These are phyloP conservation scores for Alternaria postmessia DNA, from an alignment of 2,329 filamentous ascomycete species.

Conservation along the genomic window DNA sequence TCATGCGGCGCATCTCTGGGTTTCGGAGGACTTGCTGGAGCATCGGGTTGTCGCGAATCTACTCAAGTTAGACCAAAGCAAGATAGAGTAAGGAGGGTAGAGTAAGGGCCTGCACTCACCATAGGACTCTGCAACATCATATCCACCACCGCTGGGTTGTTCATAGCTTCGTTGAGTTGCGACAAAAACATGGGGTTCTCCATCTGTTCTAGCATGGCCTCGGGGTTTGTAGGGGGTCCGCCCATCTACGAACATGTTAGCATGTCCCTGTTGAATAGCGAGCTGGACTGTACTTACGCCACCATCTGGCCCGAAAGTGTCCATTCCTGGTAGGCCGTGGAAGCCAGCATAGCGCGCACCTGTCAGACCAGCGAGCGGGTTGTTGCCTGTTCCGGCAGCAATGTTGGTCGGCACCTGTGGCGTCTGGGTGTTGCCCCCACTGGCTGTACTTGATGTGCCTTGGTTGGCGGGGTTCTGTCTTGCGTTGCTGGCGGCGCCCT, in stretches of 20 bases:
- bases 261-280: neutral
- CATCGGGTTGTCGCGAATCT: slow-evolving; percentile 86
- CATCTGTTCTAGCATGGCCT: slow-evolving; percentile 84
- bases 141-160: slow-evolving; percentile 93
- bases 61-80: slow-evolving; percentile 20
- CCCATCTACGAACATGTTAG: slow-evolving; percentile 74
- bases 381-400: slow-evolving; percentile 80
- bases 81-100: too few species aligned
- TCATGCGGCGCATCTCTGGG: slow-evolving; percentile 87
- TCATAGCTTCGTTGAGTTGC: slow-evolving; percentile 91
- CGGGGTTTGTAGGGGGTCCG: slow-evolving; percentile 81
- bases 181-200: slow-evolving; percentile 86
- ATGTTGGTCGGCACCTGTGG: slow-evolving; percentile 77
- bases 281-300: slow-evolving; percentile 71
- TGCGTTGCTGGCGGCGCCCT: slow-evolving; percentile 89
- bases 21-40: slow-evolving; percentile 87
- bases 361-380: slow-evolving; percentile 88
- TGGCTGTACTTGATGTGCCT: slow-evolving; percentile 46
- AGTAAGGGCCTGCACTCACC: slow-evolving; percentile 37
- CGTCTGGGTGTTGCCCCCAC: slow-evolving; percentile 57
- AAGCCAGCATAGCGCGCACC: slow-evolving; percentile 94
- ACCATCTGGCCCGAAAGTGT: slow-evolving; percentile 92
- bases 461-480: slow-evolving; percentile 65
- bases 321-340: slow-evolving; percentile 83
- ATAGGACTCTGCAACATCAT: slow-evolving; percentile 71